A percentile compares a stretch with the other conserved stretches of the same genome.
Evolutionary conservation across 78 protist genomes (phyloP).

Genomic region (Dictyostelium purpureum): DNA sequence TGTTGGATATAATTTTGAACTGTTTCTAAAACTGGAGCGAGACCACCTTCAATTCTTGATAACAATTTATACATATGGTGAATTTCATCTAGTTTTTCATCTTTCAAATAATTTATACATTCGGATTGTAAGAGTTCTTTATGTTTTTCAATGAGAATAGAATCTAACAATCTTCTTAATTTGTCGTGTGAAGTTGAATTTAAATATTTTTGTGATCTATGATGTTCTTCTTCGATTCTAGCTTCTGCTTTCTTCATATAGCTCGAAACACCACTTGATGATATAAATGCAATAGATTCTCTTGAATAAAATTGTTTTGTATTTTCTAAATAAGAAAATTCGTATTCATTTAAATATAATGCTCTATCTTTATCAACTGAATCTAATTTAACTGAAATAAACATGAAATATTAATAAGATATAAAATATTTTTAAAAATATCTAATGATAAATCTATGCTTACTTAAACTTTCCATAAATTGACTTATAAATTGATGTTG

Average conservation of each 20-base stretch:
- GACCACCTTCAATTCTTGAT: slow-evolving; percentile 82
- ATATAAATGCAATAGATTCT: slow-evolving; percentile 64
- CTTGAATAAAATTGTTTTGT: slow-evolving; percentile 67
- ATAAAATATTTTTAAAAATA: no score
- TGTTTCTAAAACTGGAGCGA: slow-evolving; percentile 60
- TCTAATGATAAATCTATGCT: background rate
- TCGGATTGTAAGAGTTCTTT: slow-evolving; percentile 67
- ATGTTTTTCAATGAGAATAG: slow-evolving; percentile 62
- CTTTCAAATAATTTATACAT: slow-evolving; percentile 77
- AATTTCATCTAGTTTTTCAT: slow-evolving; percentile 75
- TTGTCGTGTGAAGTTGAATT: slow-evolving; percentile 35
- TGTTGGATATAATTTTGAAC: slow-evolving; percentile 71
- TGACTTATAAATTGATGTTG: slow-evolving; percentile 27
- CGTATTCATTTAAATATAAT: slow-evolving; percentile 68
- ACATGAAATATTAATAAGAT: background rate
- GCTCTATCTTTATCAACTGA: slow-evolving; percentile 53
- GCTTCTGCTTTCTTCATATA: slow-evolving; percentile 80
- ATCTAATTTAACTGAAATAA: slow-evolving; percentile 71
- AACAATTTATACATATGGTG: slow-evolving; percentile 68
- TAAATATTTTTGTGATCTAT: slow-evolving; percentile 49
- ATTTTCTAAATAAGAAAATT: slow-evolving; percentile 48
- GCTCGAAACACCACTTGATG: slow-evolving; percentile 41
- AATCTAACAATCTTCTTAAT: slow-evolving; percentile 45
- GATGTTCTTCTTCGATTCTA: slow-evolving; percentile 74
- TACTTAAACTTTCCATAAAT: slow-evolving; percentile 63